Evolutionary conservation across 2,329 filamentous ascomycete species (phyloP).

Genomic region (Cladosporium colombiae): DNA sequence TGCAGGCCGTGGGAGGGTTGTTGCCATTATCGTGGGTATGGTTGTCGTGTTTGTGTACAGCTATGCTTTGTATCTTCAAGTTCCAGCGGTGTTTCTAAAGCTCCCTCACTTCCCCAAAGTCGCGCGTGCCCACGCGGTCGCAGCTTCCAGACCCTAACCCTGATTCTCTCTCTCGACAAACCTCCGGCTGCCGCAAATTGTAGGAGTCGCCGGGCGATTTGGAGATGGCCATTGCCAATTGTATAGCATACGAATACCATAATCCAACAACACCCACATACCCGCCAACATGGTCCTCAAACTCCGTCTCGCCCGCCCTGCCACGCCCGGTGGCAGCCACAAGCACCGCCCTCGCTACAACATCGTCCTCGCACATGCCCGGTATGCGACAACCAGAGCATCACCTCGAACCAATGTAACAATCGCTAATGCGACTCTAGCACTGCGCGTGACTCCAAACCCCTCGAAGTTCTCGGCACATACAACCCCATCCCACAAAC

Average conservation of each 20-base stretch:
- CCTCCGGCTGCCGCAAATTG: constrained; percentile 16
- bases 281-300: constrained; percentile 71
- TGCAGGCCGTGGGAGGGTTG: constrained; percentile 3
- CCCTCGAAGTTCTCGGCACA: constrained; percentile 83
- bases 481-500: constrained; percentile 63
- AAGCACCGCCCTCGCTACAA: constrained; percentile 92
- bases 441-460: constrained; percentile 81
- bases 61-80: not conserved
- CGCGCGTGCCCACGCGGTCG: not conserved
- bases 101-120: not conserved
- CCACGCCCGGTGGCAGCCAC: constrained; percentile 55
- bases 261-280: not conserved
- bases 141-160: constrained; percentile 1
- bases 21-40: constrained; percentile 1
- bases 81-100: not conserved
- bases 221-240: not conserved
- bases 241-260: not conserved
- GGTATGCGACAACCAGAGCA: constrained; percentile 54
- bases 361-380: constrained; percentile 90
- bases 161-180: not conserved
- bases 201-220: not conserved
- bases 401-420: not conserved
- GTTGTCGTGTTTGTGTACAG: not conserved
- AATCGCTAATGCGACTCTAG: constrained; percentile 47
- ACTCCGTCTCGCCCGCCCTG: constrained; percentile 92